These are phyloP conservation scores for Jasminum sambac DNA, from an alignment of 257 asterid species.

Conservation along the genomic window DNA sequence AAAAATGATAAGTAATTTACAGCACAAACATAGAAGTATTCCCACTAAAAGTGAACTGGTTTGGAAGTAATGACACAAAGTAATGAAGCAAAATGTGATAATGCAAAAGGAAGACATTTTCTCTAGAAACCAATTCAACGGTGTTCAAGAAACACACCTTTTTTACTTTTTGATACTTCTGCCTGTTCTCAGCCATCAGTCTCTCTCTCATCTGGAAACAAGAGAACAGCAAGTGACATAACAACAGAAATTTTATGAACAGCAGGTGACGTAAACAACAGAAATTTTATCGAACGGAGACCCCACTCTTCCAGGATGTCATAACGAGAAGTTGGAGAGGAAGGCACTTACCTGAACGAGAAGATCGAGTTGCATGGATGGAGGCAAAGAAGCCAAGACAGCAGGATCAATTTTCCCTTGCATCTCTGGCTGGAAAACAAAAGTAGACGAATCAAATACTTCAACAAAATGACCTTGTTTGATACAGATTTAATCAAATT, in stretches of 20 bases:
- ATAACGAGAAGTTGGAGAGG: background rate
- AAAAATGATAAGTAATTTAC: conserved; percentile 4
- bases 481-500: too few species aligned
- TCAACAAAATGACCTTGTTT: background rate
- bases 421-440: conserved; percentile 72
- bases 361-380: conserved; percentile 99
- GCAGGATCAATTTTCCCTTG: conserved; percentile 93
- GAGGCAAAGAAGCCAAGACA: conserved; percentile 88
- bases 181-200: conserved; percentile 97
- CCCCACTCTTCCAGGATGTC: background rate
- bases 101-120: background rate
- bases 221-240: too few species aligned
- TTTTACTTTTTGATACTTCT: conserved; percentile 93
- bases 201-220: conserved; percentile 94
- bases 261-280: conserved; percentile 14
- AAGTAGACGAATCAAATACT: background rate
- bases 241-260: conserved; percentile 5
- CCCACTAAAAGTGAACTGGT: background rate
- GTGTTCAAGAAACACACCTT: conserved; percentile 48
- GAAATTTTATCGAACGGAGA: background rate
- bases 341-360: conserved; percentile 74
- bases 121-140: background rate
- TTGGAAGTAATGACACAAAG: background rate
- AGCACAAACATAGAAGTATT: background rate
- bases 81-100: background rate